Conservation (phyloP, 176 grass and related monocot genomes). For the Ananas comosus region DNA sequence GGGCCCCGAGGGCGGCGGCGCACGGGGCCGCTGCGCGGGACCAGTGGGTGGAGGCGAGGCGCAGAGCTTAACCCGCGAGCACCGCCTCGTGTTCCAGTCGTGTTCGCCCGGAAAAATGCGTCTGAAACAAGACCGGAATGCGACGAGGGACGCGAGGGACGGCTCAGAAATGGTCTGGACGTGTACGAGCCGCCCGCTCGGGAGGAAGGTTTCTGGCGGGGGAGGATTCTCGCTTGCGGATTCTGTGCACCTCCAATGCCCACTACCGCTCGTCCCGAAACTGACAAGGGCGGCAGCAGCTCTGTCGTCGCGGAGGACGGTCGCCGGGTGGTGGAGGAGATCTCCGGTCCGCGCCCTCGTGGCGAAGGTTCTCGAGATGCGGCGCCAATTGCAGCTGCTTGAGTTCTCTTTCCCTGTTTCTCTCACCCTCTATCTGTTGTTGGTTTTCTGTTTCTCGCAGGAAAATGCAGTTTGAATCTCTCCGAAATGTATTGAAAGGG, state of each 20-base stretch:
- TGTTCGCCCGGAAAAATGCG: background rate
- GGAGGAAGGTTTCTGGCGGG: conserved; percentile 10
- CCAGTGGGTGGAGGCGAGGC: conserved; percentile 17
- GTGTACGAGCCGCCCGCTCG: conserved; percentile 13
- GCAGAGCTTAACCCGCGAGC: conserved; percentile 5
- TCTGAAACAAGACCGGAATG: background rate
- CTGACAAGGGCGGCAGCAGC: background rate
- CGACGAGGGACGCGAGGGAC: background rate
- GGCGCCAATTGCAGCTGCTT: background rate
- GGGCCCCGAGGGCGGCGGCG: background rate
- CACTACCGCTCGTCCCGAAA: conserved; percentile 7
- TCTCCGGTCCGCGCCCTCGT: conserved; percentile 9
- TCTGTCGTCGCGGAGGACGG: conserved; percentile 10
- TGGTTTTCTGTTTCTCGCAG: background rate
- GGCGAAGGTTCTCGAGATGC: conserved; percentile 13
- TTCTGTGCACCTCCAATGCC: conserved; percentile 19
- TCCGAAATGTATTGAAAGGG: too few relatives aligned
- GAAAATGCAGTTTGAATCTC: too few relatives aligned
- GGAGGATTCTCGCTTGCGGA: conserved; percentile 20
- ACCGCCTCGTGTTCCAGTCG: conserved; percentile 10
- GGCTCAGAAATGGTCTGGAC: conserved; percentile 9
- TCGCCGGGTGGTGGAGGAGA: conserved; percentile 15
- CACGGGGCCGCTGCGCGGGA: background rate
- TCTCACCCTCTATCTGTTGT: background rate
- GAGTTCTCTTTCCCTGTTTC: background rate